Evolutionary conservation across 495 filamentous ascomycete species (phyloP), one percentile per base, ranked within the genome.

Genomic region (Aspergillus bridgeri): DNA sequence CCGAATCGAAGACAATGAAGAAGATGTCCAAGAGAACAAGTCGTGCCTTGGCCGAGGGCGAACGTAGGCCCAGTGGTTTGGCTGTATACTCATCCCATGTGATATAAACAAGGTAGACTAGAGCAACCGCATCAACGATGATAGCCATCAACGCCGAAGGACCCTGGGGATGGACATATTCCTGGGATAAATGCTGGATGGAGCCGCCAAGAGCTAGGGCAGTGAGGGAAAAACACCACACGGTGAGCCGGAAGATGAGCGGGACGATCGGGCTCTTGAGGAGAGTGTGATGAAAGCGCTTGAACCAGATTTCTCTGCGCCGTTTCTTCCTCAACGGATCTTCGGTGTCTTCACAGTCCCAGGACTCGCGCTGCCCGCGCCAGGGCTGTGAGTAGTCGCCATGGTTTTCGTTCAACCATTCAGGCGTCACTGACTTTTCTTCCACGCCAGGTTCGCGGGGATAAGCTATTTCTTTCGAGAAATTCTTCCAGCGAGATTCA

Each of bases 31-130:
- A 81, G 56, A 98, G 83, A 51, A 96, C 82, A 29, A 98, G 81
- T 20, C 88, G 83, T 62, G 96, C 87, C 67, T 98, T 98, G 20
- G 91, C 86, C 38, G 83, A 86, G 2, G 90, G 84, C 6, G 84
- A 85, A 24, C 94, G 88, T 55, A 98, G 76, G 5, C 94, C 94
- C 29, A 98, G 76, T 4, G 94, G 94, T 66, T 96, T 95, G 18
- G 90, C 86, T 4, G 90, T 92, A 71, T 96, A 98, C 72, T 98
- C 94, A 69, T 98, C 94, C 72, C 87, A 96, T 3, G 91, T 96
- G 70, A 98, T 93, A 70, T 96, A 98, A 51, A 90, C 66, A 33
- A 94, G 82, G 70, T 97, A 98, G 43, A 92, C 84, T 55, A 98
- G 77, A 6, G 95, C 95, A 3, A 97, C 79, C 13, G 85, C 85